phyloP scores from a whole-genome alignment of 2,329 filamentous ascomycete genomes.

The Alternaria infectoria region DNA sequence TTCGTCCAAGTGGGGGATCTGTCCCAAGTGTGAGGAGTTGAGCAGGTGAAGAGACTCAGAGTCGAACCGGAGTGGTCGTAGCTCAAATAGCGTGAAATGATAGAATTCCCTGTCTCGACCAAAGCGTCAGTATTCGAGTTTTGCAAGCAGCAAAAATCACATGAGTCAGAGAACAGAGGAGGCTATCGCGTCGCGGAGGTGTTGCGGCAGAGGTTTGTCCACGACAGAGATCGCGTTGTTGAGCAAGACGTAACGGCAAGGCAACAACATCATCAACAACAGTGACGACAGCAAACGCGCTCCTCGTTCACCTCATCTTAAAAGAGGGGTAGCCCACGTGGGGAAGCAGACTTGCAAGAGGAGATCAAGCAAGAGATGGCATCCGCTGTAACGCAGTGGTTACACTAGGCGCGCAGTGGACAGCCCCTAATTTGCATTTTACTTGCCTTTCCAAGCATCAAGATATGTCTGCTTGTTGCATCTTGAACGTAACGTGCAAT shows the following conservation, averaged over 20 bases:
- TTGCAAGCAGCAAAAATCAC: not conserved
- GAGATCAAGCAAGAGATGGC: not conserved
- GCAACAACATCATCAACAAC: constrained; percentile 17
- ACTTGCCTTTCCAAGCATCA: not conserved
- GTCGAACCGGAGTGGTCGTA: not conserved
- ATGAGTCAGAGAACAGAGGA: not conserved
- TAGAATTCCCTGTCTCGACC: not conserved
- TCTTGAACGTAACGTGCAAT: not conserved
- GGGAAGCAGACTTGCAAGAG: not conserved
- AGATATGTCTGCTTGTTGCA: not conserved
- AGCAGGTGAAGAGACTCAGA: not conserved
- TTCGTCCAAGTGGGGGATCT: not conserved
- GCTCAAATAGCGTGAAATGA: not conserved
- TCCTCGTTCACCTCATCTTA: constrained; percentile 13
- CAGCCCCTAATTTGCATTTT: not conserved
- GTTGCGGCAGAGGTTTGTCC: not conserved
- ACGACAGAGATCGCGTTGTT: constrained; percentile 1
- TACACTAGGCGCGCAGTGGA: not conserved
- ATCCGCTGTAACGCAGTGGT: not conserved
- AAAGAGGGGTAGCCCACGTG: not conserved
- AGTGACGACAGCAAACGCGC: constrained; percentile 26
- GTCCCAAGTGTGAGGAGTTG: not conserved
- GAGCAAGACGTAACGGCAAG: not conserved
- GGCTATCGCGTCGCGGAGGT: not conserved
- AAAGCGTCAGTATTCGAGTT: not conserved